These are phyloP conservation scores for Candida argentea DNA, from an alignment of 805 yeast species.

Conservation along the genomic window DNA sequence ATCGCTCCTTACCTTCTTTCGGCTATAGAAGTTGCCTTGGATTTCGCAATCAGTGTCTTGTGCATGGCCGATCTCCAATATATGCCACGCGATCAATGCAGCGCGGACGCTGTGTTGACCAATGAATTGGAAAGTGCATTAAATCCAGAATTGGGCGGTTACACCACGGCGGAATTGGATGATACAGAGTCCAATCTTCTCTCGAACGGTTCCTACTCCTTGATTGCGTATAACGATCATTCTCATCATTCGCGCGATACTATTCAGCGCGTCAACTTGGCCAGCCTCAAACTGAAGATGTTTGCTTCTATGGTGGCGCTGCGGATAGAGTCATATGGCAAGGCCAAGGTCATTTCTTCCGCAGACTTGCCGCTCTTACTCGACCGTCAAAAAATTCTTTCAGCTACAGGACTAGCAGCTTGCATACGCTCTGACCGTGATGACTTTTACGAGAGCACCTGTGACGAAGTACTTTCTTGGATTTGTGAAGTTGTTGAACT, in stretches of 20 bases:
- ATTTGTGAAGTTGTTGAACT: constrained; percentile 47
- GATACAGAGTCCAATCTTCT: constrained; percentile 23
- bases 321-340: constrained; percentile 52
- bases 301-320: constrained; percentile 68
- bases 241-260: constrained; percentile 69
- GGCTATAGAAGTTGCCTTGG: constrained; percentile 41
- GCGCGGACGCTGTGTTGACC: no score
- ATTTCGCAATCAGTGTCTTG: constrained; percentile 55
- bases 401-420: constrained; percentile 55
- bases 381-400: constrained; percentile 45
- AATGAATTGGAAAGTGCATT: no score
- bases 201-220: constrained; percentile 37
- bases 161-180: constrained; percentile 16
- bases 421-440: constrained; percentile 62
- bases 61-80: constrained; percentile 36
- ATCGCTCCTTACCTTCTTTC: constrained; percentile 25
- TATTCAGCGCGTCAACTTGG: constrained; percentile 48
- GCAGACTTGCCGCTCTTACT: constrained; percentile 38
- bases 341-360: constrained; percentile 59
- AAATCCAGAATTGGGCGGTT: no score
- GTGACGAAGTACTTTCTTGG: constrained; percentile 63
- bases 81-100: neutral
- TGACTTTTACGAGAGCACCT: constrained; percentile 70
- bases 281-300: constrained; percentile 52
- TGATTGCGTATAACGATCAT: constrained; percentile 72